These are phyloP conservation scores for Amyloporia xantha DNA, from an alignment of 768 basidiomycete genomes.

Conservation along the genomic window DNA sequence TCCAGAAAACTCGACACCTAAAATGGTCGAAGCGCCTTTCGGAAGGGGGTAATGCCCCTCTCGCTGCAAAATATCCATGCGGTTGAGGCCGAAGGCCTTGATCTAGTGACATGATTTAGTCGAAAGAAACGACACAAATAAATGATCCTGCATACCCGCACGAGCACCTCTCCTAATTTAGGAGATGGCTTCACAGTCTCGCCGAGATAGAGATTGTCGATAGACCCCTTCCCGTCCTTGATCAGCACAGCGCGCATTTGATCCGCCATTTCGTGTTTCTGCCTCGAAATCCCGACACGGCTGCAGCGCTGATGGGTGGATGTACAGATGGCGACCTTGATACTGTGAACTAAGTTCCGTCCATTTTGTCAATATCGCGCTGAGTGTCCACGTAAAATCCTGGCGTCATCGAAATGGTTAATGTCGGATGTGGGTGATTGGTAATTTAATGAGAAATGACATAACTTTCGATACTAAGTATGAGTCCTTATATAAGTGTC, in stretches of 20 bases:
- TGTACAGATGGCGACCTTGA: slow-evolving; percentile 9
- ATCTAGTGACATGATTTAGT: slow-evolving; percentile 35
- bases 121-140: neutral
- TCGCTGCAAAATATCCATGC: slow-evolving; percentile 77
- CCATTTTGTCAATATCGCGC: too few species aligned
- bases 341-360: too few species aligned
- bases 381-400: too few species aligned
- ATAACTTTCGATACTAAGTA: too few species aligned
- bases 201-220: slow-evolving; percentile 75
- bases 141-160: slow-evolving; percentile 46
- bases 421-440: too few species aligned
- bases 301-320: neutral
- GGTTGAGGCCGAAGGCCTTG: slow-evolving; percentile 82
- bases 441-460: too few species aligned
- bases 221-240: slow-evolving; percentile 67
- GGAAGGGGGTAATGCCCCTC: slow-evolving; percentile 74
- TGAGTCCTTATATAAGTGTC: too few species aligned
- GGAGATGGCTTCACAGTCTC: slow-evolving; percentile 59
- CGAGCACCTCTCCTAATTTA: slow-evolving; percentile 56
- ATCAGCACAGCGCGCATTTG: slow-evolving; percentile 76
- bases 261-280: neutral
- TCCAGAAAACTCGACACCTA: slow-evolving; percentile 90
- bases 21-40: slow-evolving; percentile 62
- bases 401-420: too few species aligned
- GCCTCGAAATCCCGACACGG: too few species aligned